Evolutionary conservation across 2,329 filamentous ascomycete species (phyloP), one percentile per base, ranked within the genome.

Genomic region (Aureobasidium melanogenum): DNA sequence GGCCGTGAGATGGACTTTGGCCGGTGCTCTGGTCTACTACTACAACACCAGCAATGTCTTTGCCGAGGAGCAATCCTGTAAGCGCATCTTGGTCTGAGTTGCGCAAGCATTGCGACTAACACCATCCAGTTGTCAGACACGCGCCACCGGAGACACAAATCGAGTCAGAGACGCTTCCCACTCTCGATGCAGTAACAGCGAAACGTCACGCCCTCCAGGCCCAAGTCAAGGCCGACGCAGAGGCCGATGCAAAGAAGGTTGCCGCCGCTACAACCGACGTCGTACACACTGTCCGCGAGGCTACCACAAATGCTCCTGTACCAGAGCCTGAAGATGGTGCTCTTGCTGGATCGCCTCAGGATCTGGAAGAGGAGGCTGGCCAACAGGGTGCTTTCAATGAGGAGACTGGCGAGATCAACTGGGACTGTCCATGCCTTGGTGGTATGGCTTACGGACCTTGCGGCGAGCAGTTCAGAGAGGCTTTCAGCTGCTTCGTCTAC

Each of bases 341-440:
- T 62, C 73, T 64, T 9, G 46, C 67, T 30, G 72, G 72, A 52
- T 71, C 76, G 7, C 75, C 83, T 36, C 79, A 80, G 66, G 82
- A 78, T 19, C 77, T 94, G 15, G 88, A 96, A 74, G 84, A 90
- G 63, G 91, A 97, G 74, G 91, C 91, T 6, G 83, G 79, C 64
- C 86, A 93, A 72, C 86, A 97, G 75, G 94, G 91, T 61, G 94
- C 94, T 0, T 99, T 97, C 79, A 96, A 99, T 76, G 91, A 92
- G 2, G 94, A 97, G 79, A 99, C 94, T 10, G 94, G 94, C 68
- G 94, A 99, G 82, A 99, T 99, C 77, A 99, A 99, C 81, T 99
- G 94, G 94, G 94, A 97, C 74, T 99, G 94, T 76, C 94, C 94
- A 17, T 99, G 94, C 74, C 79, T 99, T 36, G 94, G 94, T 52